phyloP scores from a whole-genome alignment of 345 rosid species.

The Pugionium dolabratum region DNA sequence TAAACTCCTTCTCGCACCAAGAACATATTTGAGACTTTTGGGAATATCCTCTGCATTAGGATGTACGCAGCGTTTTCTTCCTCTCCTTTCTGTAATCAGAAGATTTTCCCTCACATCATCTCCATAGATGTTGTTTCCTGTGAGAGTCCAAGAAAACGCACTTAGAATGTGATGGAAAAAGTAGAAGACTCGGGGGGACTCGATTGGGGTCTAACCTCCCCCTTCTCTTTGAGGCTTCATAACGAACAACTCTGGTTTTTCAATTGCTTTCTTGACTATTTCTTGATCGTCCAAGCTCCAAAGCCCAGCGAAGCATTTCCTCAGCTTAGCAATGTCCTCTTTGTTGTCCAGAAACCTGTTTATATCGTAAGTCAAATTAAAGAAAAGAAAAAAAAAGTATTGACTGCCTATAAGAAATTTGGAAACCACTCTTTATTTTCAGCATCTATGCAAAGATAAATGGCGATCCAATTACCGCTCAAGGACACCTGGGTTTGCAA shows the following conservation, averaged over 20 bases:
- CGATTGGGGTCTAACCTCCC: conserved; percentile 59
- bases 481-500: conserved; percentile 84
- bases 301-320: conserved; percentile 86
- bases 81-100: conserved; percentile 52
- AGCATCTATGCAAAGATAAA: too few relatives aligned
- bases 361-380: neutral
- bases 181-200: neutral
- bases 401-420: neutral
- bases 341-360: conserved; percentile 74
- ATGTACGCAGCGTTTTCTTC: conserved; percentile 89
- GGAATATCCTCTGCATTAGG: conserved; percentile 98
- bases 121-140: conserved; percentile 87
- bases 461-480: conserved; percentile 54
- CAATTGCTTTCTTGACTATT: conserved; percentile 66
- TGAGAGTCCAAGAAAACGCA: neutral
- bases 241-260: conserved; percentile 68
- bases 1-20: conserved; percentile 77
- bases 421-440: conserved; percentile 6
- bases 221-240: conserved; percentile 99
- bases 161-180: neutral
- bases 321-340: conserved; percentile 74
- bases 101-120: conserved; percentile 78
- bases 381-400: neutral
- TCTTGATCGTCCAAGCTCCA: conserved; percentile 89
- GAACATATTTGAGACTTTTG: conserved; percentile 55